Conservation (phyloP, 768 basidiomycete species). For the Phylloporus sp. region DNA sequence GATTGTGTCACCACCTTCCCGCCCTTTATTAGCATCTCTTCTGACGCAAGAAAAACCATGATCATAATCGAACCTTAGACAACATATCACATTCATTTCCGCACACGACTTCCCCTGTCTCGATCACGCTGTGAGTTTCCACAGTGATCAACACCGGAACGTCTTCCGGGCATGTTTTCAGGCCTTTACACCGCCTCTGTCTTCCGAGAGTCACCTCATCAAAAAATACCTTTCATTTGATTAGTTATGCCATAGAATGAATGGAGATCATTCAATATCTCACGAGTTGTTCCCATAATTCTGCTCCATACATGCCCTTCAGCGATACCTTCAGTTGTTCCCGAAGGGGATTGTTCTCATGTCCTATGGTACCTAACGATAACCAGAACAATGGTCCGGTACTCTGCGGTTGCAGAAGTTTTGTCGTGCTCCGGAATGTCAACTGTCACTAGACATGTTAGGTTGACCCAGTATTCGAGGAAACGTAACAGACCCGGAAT, state of each 20-base stretch:
- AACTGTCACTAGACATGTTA: neutral
- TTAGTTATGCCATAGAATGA: too few species aligned
- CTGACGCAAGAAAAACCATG: neutral
- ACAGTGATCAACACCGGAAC: slow-evolving; percentile 1
- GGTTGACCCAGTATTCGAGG: neutral
- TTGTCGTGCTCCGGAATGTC: neutral
- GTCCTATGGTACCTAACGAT: neutral
- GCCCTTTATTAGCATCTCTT: neutral
- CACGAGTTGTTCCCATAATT: neutral
- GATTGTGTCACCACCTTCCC: neutral
- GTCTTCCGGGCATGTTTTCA: slow-evolving; percentile 5
- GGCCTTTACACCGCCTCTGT: neutral
- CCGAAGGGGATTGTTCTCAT: neutral
- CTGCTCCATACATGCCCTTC: neutral
- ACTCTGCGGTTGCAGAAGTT: neutral
- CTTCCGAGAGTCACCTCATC: neutral
- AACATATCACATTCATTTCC: neutral
- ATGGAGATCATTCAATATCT: neutral
- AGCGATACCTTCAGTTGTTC: neutral
- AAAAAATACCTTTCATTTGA: neutral
- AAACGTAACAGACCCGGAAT: neutral
- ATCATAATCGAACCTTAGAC: neutral
- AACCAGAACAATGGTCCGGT: neutral
- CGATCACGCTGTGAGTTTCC: neutral
- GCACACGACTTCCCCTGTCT: neutral